A percentile compares a stretch with the other conserved stretches of the same genome.
These are phyloP conservation scores for Prorocentrum cordatum DNA, from an alignment of 169 alveolate genomes.

Conservation along the genomic window DNA sequence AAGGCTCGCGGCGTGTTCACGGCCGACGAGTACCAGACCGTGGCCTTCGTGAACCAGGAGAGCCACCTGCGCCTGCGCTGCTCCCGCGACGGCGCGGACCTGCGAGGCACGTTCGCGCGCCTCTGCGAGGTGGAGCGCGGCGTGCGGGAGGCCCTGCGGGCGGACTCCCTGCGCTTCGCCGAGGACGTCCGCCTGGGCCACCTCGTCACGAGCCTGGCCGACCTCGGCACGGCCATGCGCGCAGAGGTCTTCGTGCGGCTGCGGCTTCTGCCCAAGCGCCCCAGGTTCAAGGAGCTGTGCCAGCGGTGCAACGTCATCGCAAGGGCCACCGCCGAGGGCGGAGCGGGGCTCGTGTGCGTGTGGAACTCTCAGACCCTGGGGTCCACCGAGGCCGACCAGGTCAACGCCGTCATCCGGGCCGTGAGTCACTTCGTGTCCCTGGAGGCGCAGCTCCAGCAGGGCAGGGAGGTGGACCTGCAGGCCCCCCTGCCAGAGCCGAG, in stretches of 20 bases:
- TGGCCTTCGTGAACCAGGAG: slow-evolving; percentile 76
- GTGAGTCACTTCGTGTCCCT: too few species aligned
- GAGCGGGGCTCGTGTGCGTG: too few species aligned
- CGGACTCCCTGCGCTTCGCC: slow-evolving; percentile 44
- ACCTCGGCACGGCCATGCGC: slow-evolving; percentile 76
- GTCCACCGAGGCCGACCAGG: too few species aligned
- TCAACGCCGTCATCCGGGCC: too few species aligned
- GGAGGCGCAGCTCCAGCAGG: too few species aligned
- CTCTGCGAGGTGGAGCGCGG: slow-evolving; percentile 62
- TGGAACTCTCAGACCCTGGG: too few species aligned
- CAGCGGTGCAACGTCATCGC: too few species aligned
- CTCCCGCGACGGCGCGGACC: slow-evolving; percentile 74
- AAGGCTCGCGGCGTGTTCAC: slow-evolving; percentile 75
- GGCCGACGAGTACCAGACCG: slow-evolving; percentile 72
- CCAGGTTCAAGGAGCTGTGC: slow-evolving; percentile 31
- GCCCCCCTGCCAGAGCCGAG: too few species aligned
- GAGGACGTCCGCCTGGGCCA: slow-evolving; percentile 68
- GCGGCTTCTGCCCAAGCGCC: slow-evolving; percentile 17
- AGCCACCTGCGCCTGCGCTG: slow-evolving; percentile 74
- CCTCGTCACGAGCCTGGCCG: slow-evolving; percentile 74
- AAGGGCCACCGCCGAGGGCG: too few species aligned
- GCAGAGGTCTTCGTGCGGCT: slow-evolving; percentile 67
- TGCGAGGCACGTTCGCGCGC: slow-evolving; percentile 73
- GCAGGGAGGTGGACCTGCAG: too few species aligned
- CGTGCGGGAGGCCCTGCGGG: slow-evolving; percentile 69